Percentiles rank a stretch among this genome's conserved stretches.
These are phyloP conservation scores for Rhizopogon salebrosus DNA, from an alignment of 768 basidiomycete species.

Conservation along the genomic window DNA sequence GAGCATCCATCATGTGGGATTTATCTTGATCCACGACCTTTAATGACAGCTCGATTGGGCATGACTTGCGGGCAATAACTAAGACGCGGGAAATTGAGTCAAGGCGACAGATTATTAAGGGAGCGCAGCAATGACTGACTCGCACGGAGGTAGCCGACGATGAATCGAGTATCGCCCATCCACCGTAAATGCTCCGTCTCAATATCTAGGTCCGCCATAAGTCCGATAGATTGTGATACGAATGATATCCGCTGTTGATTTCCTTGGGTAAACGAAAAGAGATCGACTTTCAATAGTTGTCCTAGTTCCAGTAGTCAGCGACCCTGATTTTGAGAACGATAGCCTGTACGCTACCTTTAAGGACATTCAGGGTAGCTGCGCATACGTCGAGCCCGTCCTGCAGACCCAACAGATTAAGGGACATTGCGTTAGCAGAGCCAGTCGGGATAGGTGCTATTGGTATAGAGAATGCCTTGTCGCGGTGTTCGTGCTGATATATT, in stretches of 20 bases:
- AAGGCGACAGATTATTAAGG: not conserved
- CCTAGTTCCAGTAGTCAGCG: constrained; percentile 36
- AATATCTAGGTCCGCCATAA: constrained; percentile 83
- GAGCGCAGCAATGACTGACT: constrained; percentile 33
- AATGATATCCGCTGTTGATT: constrained; percentile 65
- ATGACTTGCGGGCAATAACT: constrained; percentile 61
- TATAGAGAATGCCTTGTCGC: constrained; percentile 54
- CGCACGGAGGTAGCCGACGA: constrained; percentile 66
- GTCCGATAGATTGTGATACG: constrained; percentile 77
- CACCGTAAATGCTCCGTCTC: constrained; percentile 82
- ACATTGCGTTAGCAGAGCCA: constrained; percentile 76
- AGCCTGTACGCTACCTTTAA: constrained; percentile 61
- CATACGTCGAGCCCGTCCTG: constrained; percentile 69
- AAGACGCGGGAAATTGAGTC: not conserved
- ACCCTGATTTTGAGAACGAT: not conserved
- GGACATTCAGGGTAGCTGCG: constrained; percentile 67
- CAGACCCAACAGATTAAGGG: constrained; percentile 65
- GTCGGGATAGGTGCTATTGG: constrained; percentile 79
- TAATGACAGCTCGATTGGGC: constrained; percentile 65
- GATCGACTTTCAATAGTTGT: constrained; percentile 65
- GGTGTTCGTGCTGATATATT: constrained; percentile 59
- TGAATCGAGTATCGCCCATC: constrained; percentile 82
- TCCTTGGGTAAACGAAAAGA: constrained; percentile 72
- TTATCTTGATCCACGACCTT: constrained; percentile 72
- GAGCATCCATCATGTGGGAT: constrained; percentile 54